These are phyloP conservation scores for Xerocomus amazonicus DNA, from an alignment of 1,284 basidiomycete species.

Conservation along the genomic window DNA sequence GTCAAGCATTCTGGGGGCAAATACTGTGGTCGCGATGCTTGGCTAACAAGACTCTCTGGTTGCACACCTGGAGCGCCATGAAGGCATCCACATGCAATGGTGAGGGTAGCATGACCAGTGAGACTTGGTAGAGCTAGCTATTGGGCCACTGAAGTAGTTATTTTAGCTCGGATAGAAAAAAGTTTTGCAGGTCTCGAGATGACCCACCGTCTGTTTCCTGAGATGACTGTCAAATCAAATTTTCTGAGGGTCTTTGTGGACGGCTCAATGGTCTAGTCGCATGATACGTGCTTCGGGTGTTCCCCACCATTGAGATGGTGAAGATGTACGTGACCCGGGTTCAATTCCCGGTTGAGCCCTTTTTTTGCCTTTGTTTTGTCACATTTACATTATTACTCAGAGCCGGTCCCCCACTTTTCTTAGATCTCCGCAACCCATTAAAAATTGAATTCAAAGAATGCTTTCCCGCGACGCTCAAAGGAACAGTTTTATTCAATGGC, in stretches of 20 bases:
- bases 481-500: background rate
- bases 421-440: background rate
- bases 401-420: too few species aligned
- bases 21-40: background rate
- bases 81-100: background rate
- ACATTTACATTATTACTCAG: too few species aligned
- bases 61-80: background rate
- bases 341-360: slow-evolving; percentile 44
- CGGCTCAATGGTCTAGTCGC: slow-evolving; percentile 44
- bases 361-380: slow-evolving; percentile 5
- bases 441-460: slow-evolving; percentile 13
- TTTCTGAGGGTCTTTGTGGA: background rate
- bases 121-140: background rate
- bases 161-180: background rate
- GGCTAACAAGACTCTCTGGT: background rate
- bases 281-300: slow-evolving; percentile 41
- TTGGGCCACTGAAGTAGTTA: background rate
- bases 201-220: too few species aligned
- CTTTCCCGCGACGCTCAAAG: slow-evolving; percentile 1
- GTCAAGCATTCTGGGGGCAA: background rate
- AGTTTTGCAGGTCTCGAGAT: too few species aligned
- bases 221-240: too few species aligned
- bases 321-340: slow-evolving; percentile 43
- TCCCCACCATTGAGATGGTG: slow-evolving; percentile 17
- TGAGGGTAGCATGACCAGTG: background rate